Evolutionary conservation across 2,329 filamentous ascomycete species (phyloP), one percentile per base, ranked within the genome.

Genomic region (Fusarium setosum): DNA sequence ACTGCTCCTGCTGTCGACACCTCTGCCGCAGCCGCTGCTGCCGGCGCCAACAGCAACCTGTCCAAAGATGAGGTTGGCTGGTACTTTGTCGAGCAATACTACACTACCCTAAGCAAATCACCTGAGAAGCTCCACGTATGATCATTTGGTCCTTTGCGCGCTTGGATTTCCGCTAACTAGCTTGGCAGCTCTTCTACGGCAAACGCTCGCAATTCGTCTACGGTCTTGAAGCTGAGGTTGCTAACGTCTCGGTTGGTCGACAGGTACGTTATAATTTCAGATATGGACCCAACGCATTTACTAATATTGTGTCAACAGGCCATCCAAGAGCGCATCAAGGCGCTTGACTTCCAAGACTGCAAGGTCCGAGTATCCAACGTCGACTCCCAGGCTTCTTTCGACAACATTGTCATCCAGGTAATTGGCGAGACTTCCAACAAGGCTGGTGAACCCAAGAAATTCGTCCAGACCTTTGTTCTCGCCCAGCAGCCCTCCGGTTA

Each of bases 71-170:
- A 98, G 83, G 94, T 99, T 71, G 96, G 94, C 80, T 99, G 96
- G 96, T 98, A 95, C 83, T 99, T 99, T 73, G 96, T 99, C 59
- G 94, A 98, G 87, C 94, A 97, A 81, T 99, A 97, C 86, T 99
- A 99, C 83, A 98, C 93, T 72, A 99, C 94, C 64, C 83, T 99
- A 76, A 97, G 94, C 88, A 94, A 95, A 81, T 92, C 85, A 69
- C 94, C 96, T 20, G 94, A 97, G 77, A 96, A 96, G 82, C 92
- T 99, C 73, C 95, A 94, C 76, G 88, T 90, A 81, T 74, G 87
- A 81, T 37, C 20, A 9, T 44, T 35, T 8, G 5, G 10, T 41
- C 23, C 41, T 53, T 4, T 51, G 11, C 15, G 20, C 6, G 15
- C n/a, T 35, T 26, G 4, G 15, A 34, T 17, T 9, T n/a, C 38